These are phyloP conservation scores for Paxillus involutus DNA, from an alignment of 768 basidiomycete genomes.

Conservation along the genomic window DNA sequence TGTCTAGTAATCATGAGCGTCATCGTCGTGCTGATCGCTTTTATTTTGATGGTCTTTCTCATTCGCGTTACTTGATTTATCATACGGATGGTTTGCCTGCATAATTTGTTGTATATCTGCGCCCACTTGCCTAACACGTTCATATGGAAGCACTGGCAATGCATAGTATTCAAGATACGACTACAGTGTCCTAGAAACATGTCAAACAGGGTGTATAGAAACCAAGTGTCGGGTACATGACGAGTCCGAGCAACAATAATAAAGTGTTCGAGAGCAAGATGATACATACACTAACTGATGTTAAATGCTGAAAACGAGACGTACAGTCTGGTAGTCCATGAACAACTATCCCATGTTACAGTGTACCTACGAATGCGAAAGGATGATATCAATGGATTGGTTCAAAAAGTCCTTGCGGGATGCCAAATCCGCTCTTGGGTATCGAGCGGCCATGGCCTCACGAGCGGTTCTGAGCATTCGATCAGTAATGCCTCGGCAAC, in stretches of 20 bases:
- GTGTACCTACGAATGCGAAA: constrained; percentile 48
- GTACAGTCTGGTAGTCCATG: constrained; percentile 4
- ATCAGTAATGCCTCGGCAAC: constrained; percentile 2
- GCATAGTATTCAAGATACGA: constrained; percentile 7
- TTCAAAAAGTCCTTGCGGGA: constrained; percentile 63
- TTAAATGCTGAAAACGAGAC: constrained; percentile 7
- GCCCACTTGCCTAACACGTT: neutral
- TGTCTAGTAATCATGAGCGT: constrained; percentile 68
- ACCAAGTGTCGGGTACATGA: constrained; percentile 5
- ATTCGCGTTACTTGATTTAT: constrained; percentile 58
- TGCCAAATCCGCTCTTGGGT: constrained; percentile 66
- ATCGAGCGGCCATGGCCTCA: constrained; percentile 59
- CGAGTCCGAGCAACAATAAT: constrained; percentile 7
- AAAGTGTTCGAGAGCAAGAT: constrained; percentile 3
- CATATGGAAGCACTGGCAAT: constrained; percentile 1
- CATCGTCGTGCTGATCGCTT: constrained; percentile 64
- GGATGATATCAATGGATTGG: constrained; percentile 62
- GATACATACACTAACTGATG: neutral
- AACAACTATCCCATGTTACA: neutral
- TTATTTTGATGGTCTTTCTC: constrained; percentile 67
- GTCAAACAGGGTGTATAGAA: neutral
- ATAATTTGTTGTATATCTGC: constrained; percentile 1
- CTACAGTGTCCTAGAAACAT: constrained; percentile 10
- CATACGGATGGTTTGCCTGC: neutral
- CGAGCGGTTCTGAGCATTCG: constrained; percentile 49